These are phyloP conservation scores for Periglandula ipomoeae DNA, from an alignment of 2,329 filamentous ascomycete species.

Conservation along the genomic window DNA sequence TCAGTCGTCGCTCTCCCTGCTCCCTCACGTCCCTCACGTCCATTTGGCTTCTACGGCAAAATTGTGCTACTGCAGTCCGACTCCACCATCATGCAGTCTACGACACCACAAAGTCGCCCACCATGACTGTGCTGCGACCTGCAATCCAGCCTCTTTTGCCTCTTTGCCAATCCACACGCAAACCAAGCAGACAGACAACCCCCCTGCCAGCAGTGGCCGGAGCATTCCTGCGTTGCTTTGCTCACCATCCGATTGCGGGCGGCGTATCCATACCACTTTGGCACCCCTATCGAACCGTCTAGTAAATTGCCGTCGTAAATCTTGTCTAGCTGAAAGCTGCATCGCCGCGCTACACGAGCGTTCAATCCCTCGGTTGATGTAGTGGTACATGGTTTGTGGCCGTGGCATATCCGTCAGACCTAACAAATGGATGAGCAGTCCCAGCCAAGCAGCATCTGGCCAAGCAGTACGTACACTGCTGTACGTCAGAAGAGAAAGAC, in stretches of 20 bases:
- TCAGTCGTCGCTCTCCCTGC: background rate
- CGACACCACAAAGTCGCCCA: background rate
- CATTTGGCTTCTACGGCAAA: background rate
- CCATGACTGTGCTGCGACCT: conserved; percentile 7
- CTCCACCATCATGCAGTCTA: conserved; percentile 1
- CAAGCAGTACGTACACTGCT: too few species aligned
- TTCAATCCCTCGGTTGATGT: background rate
- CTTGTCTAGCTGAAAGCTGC: conserved; percentile 9
- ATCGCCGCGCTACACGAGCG: conserved; percentile 6
- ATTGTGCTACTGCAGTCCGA: conserved; percentile 6
- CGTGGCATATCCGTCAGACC: background rate
- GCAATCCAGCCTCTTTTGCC: conserved; percentile 3
- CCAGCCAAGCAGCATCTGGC: too few species aligned
- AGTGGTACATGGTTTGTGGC: background rate
- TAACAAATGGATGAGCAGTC: background rate
- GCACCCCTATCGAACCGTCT: background rate
- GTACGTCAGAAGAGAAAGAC: too few species aligned
- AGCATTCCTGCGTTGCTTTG: too few species aligned
- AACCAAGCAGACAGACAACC: too few species aligned
- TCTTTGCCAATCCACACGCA: background rate
- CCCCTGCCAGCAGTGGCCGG: too few species aligned
- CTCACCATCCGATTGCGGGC: too few species aligned
- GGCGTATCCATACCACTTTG: background rate
- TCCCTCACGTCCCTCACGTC: background rate
- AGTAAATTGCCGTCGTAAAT: background rate